Evolutionary conservation across 257 asterid genomes (phyloP).

Genomic region (Ilex aquifolium): DNA sequence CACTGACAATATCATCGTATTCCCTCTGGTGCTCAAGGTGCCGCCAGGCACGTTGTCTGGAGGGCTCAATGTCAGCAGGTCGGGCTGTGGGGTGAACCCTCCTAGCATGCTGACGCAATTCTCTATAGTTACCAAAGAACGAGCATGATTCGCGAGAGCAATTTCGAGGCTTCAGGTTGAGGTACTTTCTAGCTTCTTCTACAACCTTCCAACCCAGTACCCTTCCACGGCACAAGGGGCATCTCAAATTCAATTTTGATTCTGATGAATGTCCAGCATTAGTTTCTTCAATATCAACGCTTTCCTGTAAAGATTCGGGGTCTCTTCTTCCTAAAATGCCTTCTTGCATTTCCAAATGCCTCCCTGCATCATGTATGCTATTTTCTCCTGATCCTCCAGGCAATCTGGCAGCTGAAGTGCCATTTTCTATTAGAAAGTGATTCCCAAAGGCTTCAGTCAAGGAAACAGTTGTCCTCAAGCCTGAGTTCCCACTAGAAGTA

Average conservation of each 20-base stretch:
- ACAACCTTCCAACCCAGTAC: constrained; percentile 76
- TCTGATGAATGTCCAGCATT: constrained; percentile 28
- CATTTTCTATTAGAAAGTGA: constrained; percentile 8
- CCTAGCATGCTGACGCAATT: constrained; percentile 79
- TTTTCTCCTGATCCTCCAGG: constrained; percentile 16
- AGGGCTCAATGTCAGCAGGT: constrained; percentile 80
- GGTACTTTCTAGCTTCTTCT: constrained; percentile 72
- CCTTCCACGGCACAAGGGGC: constrained; percentile 85
- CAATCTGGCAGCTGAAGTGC: constrained; percentile 15
- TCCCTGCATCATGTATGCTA: constrained; percentile 16
- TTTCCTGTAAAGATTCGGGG: constrained; percentile 15
- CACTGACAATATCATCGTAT: constrained; percentile 72
- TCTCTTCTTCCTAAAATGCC: constrained; percentile 1
- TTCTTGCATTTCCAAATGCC: constrained; percentile 20
- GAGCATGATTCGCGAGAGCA: constrained; percentile 81
- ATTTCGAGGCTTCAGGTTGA: constrained; percentile 59
- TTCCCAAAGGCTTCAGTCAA: constrained; percentile 13
- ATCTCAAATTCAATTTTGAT: constrained; percentile 40
- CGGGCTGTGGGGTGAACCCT: constrained; percentile 73
- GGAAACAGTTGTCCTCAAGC: constrained; percentile 20
- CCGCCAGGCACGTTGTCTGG: constrained; percentile 74
- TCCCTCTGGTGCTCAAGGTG: constrained; percentile 72
- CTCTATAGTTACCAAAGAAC: constrained; percentile 62
- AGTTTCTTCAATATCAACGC: constrained; percentile 26
- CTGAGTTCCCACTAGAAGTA: constrained; percentile 16